Percentiles rank a stretch among this genome's conserved stretches.
Evolutionary conservation across 441 rosid genomes (phyloP).

Genomic region (Erysimum pusillum): DNA sequence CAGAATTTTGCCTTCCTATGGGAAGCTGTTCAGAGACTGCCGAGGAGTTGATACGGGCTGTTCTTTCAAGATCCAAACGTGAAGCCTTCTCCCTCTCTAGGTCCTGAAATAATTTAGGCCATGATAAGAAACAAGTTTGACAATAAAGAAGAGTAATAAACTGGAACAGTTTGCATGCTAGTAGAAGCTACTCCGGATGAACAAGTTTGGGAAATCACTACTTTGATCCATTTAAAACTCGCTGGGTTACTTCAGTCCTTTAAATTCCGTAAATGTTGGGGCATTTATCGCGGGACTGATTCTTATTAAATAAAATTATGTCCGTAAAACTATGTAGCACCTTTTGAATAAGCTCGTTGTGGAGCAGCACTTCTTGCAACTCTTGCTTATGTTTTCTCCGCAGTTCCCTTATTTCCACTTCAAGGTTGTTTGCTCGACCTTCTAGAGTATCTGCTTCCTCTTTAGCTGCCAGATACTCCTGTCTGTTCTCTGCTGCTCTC

Average conservation of each 20-base stretch:
- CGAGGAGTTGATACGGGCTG: constrained; percentile 58
- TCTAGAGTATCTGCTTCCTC: constrained; percentile 96
- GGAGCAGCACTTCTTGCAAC: constrained; percentile 81
- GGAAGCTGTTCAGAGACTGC: constrained; percentile 68
- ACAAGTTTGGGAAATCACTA: constrained; percentile 31
- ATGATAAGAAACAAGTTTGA: constrained; percentile 13
- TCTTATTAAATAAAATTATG: neutral
- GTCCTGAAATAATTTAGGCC: constrained; percentile 62
- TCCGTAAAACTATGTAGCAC: constrained; percentile 50
- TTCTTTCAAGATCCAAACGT: constrained; percentile 83
- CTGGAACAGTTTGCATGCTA: constrained; percentile 26
- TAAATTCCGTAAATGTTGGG: neutral
- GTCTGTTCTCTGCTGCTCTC: constrained; percentile 97
- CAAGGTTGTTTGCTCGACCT: constrained; percentile 90
- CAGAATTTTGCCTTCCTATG: constrained; percentile 63
- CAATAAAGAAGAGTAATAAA: constrained; percentile 1
- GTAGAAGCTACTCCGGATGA: constrained; percentile 22
- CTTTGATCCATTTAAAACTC: constrained; percentile 1
- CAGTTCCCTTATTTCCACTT: constrained; percentile 82
- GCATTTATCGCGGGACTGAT: constrained; percentile 1
- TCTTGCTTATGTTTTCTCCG: constrained; percentile 90
- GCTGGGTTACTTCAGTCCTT: constrained; percentile 4
- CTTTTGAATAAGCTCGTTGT: constrained; percentile 88
- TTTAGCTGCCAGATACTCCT: constrained; percentile 95
- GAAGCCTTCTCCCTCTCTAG: constrained; percentile 89